Base-by-base conservation (phyloP, 2,329 filamentous ascomycete species). In the Aspergillus brunneoviolaceus region DNA sequence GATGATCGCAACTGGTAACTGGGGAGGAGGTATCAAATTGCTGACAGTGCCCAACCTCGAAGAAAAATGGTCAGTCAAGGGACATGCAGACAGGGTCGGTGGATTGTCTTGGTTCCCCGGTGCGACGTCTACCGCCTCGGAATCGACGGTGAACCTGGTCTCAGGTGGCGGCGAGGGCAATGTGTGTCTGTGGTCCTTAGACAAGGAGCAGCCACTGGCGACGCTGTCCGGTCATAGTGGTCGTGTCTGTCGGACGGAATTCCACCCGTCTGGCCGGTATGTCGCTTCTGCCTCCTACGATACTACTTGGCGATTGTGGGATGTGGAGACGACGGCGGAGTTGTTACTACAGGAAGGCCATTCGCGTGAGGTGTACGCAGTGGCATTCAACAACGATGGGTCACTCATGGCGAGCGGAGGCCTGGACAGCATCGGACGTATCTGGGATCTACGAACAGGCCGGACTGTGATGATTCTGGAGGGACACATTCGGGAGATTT, bases 301-400 rank as follows among this genome's bases (percentile, higher is more conserved):
- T 73, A 96, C 92, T 2, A 96, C 95, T 0, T 99, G 95, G 95
- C 87, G 94, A 49, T 81, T 99, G 35, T 99, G 95, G 94, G 94
- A 98, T 73, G 87, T 98, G 0, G 88, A 91, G 67, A 95, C 89
- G 0, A 91, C 87, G 0, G 88, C 88, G 2, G 93, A 98, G 72
- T 79, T 98, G 1, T 82, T 96, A 1, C 82, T 96, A 1, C 95
- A 99, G 75, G 94, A 98, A 77, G 95, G 95, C 1, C 95, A 99
- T 74, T 96, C 92, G 10, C 87, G 94, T 58, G 95, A 96, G 63
- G 95, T 98, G 12, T 98, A 95, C 70, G 85, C 92, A 0, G 85
- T 98, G 55, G 87, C 87, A 70, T 98, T 98, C 80, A 96, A 96
- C 73, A 85, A 85, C 0, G 95, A 99, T 72, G 95, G 95, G 0